These are phyloP conservation scores for Phytophthora palmivora DNA, from an alignment of 352 stramenopile species.

Conservation along the genomic window DNA sequence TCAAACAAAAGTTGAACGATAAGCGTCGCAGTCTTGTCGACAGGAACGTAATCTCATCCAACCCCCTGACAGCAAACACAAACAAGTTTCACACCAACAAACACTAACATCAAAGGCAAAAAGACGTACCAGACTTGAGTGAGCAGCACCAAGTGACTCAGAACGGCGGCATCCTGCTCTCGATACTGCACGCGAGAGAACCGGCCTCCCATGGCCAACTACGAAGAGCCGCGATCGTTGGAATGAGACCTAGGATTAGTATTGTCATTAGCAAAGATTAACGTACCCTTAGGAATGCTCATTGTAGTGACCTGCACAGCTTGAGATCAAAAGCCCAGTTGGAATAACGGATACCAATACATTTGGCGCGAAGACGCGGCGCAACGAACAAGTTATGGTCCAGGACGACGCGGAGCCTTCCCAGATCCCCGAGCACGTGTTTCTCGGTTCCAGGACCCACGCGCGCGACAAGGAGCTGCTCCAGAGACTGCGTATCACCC, in stretches of 20 bases:
- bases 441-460: constrained; percentile 71
- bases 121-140: constrained; percentile 65
- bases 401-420: constrained; percentile 49
- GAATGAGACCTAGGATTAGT: not conserved
- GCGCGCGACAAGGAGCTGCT: constrained; percentile 74
- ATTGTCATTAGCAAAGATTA: too few species aligned
- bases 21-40: constrained; percentile 58
- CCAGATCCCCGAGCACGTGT: constrained; percentile 74
- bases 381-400: not conserved
- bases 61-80: constrained; percentile 35
- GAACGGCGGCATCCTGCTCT: constrained; percentile 66
- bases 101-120: not conserved
- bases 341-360: not conserved
- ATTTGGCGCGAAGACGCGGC: constrained; percentile 7
- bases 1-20: constrained; percentile 85
- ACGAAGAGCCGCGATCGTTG: constrained; percentile 24
- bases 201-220: constrained; percentile 58
- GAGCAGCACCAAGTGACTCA: constrained; percentile 69
- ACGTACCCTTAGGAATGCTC: not conserved
- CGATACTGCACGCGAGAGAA: constrained; percentile 84
- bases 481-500: constrained; percentile 67
- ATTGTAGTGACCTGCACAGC: not conserved
- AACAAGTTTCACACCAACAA: not conserved
- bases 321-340: constrained; percentile 4
- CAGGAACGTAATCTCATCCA: constrained; percentile 65